phyloP scores from a whole-genome alignment of 441 rosid species.

The Pelargonium fulgidum region DNA sequence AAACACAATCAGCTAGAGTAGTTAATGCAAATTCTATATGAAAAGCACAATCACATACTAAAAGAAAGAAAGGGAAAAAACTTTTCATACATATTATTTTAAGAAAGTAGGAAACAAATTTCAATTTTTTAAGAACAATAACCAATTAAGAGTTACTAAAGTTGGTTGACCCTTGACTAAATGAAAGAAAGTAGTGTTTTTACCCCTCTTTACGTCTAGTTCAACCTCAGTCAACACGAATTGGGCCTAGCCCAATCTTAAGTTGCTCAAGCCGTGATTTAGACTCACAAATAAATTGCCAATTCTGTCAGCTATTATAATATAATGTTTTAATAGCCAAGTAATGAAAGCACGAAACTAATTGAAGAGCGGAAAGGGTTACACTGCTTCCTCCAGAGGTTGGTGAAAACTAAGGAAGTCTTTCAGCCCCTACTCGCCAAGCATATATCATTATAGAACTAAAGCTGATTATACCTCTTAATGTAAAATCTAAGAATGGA shows the following conservation, averaged over 20 bases:
- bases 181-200: not conserved
- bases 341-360: not conserved
- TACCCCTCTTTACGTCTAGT: not conserved
- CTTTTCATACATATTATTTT: not conserved
- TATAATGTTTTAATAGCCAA: not conserved
- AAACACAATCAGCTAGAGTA: conserved; percentile 8
- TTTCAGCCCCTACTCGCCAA: not conserved
- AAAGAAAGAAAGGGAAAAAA: not conserved
- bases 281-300: not conserved
- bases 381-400: not conserved
- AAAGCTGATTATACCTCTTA: not conserved
- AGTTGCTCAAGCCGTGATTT: too few species aligned
- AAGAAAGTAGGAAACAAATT: not conserved
- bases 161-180: not conserved
- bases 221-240: not conserved
- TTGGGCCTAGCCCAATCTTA: not conserved
- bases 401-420: not conserved
- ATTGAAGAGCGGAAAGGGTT: conserved; percentile 2
- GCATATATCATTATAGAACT: not conserved
- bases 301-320: not conserved
- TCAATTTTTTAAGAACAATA: not conserved
- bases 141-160: not conserved
- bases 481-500: not conserved
- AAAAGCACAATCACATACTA: not conserved
- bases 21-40: not conserved